These are phyloP conservation scores for Acer campestre DNA, from an alignment of 345 rosid genomes.

Conservation along the genomic window DNA sequence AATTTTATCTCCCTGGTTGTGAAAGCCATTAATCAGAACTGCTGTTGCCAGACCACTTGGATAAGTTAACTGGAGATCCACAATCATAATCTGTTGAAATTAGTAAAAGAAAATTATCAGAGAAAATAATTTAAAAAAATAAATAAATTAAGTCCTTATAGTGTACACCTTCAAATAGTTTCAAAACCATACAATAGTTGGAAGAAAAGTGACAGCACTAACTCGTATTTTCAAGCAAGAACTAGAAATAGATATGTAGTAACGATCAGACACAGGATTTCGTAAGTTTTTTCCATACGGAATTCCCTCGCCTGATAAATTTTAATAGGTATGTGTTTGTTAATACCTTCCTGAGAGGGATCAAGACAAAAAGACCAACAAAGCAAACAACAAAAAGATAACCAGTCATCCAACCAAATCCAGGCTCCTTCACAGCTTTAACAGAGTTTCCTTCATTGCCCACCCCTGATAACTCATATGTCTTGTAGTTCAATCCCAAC, in stretches of 20 bases:
- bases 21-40: conserved; percentile 96
- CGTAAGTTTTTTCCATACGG: too few relatives aligned
- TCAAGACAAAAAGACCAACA: conserved; percentile 88
- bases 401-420: conserved; percentile 91
- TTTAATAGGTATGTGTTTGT: too few relatives aligned
- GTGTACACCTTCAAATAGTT: too few relatives aligned
- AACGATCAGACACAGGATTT: too few relatives aligned
- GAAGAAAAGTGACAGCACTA: not conserved
- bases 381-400: conserved; percentile 84
- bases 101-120: not conserved
- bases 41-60: conserved; percentile 97
- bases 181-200: not conserved
- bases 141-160: too few relatives aligned
- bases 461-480: conserved; percentile 78
- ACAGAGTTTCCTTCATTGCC: conserved; percentile 69
- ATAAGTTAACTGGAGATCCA: conserved; percentile 80
- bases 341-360: conserved; percentile 84
- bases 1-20: conserved; percentile 69
- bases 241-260: not conserved
- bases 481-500: conserved; percentile 76
- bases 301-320: too few relatives aligned
- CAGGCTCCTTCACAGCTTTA: conserved; percentile 75
- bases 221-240: not conserved
- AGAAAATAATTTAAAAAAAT: too few relatives aligned
- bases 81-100: conserved; percentile 62